phyloP scores from a whole-genome alignment of 805 yeast genomes.

The Metschnikowia gelsemii region DNA sequence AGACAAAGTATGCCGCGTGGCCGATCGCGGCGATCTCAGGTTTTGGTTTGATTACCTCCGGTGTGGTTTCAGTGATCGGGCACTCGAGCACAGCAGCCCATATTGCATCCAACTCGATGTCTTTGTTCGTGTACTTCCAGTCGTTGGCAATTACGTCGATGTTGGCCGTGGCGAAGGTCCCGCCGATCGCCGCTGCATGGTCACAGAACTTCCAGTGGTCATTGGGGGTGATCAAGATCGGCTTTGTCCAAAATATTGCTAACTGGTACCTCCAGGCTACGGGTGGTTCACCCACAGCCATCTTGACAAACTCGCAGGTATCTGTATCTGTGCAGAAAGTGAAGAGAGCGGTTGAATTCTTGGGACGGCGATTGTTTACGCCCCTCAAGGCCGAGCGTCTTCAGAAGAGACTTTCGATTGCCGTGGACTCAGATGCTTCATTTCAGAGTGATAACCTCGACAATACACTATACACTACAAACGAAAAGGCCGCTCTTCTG shows the following conservation, averaged over 20 bases:
- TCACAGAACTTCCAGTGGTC: slow-evolving; percentile 96
- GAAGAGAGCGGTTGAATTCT: slow-evolving; percentile 26
- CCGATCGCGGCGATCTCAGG: slow-evolving; percentile 92
- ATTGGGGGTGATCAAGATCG: slow-evolving; percentile 78
- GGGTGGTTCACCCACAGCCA: slow-evolving; percentile 82
- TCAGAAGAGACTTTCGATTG: slow-evolving; percentile 33
- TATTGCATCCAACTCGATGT: slow-evolving; percentile 93
- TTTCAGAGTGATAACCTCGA: slow-evolving; percentile 44
- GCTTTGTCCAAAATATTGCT: slow-evolving; percentile 78
- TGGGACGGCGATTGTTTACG: slow-evolving; percentile 9
- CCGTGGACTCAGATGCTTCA: slow-evolving; percentile 47
- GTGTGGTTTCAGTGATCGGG: slow-evolving; percentile 81
- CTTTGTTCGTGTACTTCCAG: slow-evolving; percentile 92
- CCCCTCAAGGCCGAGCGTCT: slow-evolving; percentile 1
- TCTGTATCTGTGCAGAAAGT: slow-evolving; percentile 77
- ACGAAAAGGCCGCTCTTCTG: slow-evolving; percentile 61
- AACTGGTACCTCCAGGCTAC: slow-evolving; percentile 96
- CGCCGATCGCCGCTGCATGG: slow-evolving; percentile 98
- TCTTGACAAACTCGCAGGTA: slow-evolving; percentile 61
- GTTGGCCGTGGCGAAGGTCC: slow-evolving; percentile 91
- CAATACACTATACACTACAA: slow-evolving; percentile 57
- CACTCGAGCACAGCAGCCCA: slow-evolving; percentile 93
- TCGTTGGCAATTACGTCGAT: slow-evolving; percentile 86
- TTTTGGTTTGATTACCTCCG: slow-evolving; percentile 82
- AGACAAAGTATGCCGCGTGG: slow-evolving; percentile 81